phyloP scores from a whole-genome alignment of 2,329 filamentous ascomycete genomes.

The Fusarium camptoceras region DNA sequence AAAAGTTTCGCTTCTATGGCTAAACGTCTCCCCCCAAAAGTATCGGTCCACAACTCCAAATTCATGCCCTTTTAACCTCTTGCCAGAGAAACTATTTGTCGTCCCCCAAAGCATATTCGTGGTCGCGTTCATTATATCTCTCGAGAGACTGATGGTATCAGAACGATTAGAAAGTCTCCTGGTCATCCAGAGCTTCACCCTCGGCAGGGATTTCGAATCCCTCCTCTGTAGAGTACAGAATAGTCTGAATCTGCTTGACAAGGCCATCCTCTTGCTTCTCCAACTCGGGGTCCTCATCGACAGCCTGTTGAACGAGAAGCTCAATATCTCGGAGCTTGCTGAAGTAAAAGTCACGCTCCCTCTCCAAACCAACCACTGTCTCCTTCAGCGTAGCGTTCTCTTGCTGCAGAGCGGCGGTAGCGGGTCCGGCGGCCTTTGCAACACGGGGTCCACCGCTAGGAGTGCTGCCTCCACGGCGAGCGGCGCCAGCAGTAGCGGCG shows the following conservation, averaged over 20 bases:
- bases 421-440: slow-evolving; percentile 65
- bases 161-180: slow-evolving; percentile 77
- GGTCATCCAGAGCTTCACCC: slow-evolving; percentile 76
- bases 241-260: slow-evolving; percentile 95
- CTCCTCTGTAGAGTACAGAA: slow-evolving; percentile 96
- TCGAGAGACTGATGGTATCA: slow-evolving; percentile 20
- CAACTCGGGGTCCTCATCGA: slow-evolving; percentile 90
- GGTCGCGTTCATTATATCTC: slow-evolving; percentile 46
- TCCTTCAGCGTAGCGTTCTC: slow-evolving; percentile 94
- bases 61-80: slow-evolving; percentile 42
- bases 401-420: slow-evolving; percentile 78
- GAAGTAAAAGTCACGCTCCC: slow-evolving; percentile 99
- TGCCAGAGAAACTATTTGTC: slow-evolving; percentile 29
- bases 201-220: slow-evolving; percentile 91
- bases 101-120: slow-evolving; percentile 38
- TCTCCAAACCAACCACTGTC: slow-evolving; percentile 92
- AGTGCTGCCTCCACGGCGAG: slow-evolving; percentile 69
- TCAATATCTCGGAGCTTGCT: slow-evolving; percentile 98
- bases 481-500: slow-evolving; percentile 63
- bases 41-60: slow-evolving; percentile 46
- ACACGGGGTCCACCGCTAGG: slow-evolving; percentile 67
- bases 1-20: slow-evolving; percentile 44
- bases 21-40: slow-evolving; percentile 36
- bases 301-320: slow-evolving; percentile 89
- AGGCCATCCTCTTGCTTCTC: slow-evolving; percentile 94